phyloP scores from a whole-genome alignment of 2,329 filamentous ascomycete species.

The Epichloe elymi region DNA sequence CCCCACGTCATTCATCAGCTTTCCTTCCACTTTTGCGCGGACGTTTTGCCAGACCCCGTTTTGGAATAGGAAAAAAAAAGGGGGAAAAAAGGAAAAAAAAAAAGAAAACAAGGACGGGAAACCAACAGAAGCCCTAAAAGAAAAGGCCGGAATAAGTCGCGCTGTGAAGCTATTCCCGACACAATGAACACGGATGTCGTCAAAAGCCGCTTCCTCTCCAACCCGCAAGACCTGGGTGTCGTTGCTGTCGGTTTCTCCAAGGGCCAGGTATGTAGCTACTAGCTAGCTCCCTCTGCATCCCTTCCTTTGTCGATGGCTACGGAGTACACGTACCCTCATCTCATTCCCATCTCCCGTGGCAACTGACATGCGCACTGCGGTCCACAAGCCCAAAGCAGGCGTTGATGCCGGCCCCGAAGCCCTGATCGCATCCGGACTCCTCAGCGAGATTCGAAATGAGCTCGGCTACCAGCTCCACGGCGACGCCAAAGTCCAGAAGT shows the following conservation, averaged over 20 bases:
- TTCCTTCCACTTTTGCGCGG: neutral
- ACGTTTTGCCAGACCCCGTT: too few relatives aligned
- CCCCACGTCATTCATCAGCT: neutral
- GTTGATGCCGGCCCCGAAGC: conserved; percentile 85
- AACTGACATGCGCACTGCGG: too few relatives aligned
- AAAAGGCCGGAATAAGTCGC: too few relatives aligned
- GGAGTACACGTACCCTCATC: too few relatives aligned
- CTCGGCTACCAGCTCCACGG: conserved; percentile 81
- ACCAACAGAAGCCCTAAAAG: neutral
- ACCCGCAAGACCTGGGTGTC: conserved; percentile 70
- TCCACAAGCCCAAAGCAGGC: conserved; percentile 72
- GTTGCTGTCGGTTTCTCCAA: conserved; percentile 95
- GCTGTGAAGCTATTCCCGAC: neutral
- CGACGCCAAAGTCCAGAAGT: conserved; percentile 70
- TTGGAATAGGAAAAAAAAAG: neutral
- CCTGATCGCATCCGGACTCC: conserved; percentile 76
- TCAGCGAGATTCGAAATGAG: conserved; percentile 70
- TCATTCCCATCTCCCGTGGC: too few relatives aligned
- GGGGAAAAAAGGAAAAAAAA: neutral
- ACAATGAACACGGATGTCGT: conserved; percentile 41
- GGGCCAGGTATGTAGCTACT: conserved; percentile 57
- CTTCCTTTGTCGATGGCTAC: neutral
- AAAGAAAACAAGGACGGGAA: neutral
- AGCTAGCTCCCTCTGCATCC: neutral
- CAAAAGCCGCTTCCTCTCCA: conserved; percentile 62